phyloP scores from a whole-genome alignment of 441 rosid genomes.

The Melastoma candidum region DNA sequence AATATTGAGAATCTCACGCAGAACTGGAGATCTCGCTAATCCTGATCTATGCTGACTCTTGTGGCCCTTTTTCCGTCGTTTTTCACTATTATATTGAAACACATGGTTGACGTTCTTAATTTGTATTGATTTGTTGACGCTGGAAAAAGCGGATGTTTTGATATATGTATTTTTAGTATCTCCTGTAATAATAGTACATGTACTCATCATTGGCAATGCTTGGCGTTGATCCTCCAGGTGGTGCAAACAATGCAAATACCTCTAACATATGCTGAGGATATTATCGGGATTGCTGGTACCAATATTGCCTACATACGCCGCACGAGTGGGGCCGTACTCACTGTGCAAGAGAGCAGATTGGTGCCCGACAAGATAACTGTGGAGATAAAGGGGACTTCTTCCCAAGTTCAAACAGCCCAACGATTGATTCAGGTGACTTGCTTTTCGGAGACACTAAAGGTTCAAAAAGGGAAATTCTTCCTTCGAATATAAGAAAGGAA shows the following conservation, averaged over 20 bases:
- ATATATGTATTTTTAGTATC: too few relatives aligned
- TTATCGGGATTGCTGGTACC: conserved; percentile 54
- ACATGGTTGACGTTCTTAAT: too few relatives aligned
- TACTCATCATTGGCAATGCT: too few relatives aligned
- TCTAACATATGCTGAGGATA: conserved; percentile 59
- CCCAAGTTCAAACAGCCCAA: conserved; percentile 59
- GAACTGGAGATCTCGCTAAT: too few relatives aligned
- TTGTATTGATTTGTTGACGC: too few relatives aligned
- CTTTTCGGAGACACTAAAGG: conserved; percentile 5
- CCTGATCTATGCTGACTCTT: too few relatives aligned
- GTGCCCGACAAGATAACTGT: conserved; percentile 57
- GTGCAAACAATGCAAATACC: conserved; percentile 69
- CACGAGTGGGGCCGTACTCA: conserved; percentile 49
- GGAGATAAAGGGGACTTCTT: conserved; percentile 56
- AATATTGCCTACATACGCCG: conserved; percentile 55
- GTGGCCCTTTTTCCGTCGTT: too few relatives aligned
- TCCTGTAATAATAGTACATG: too few relatives aligned
- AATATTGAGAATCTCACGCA: too few relatives aligned
- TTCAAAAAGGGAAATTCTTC: background rate
- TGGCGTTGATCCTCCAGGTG: conserved; percentile 21
- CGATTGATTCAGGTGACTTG: conserved; percentile 48
- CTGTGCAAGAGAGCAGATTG: conserved; percentile 54
- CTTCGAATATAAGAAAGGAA: background rate
- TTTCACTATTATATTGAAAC: too few relatives aligned
- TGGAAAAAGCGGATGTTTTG: too few relatives aligned